Conservation (phyloP, 306 rosid species). For the Sicyos edulis region DNA sequence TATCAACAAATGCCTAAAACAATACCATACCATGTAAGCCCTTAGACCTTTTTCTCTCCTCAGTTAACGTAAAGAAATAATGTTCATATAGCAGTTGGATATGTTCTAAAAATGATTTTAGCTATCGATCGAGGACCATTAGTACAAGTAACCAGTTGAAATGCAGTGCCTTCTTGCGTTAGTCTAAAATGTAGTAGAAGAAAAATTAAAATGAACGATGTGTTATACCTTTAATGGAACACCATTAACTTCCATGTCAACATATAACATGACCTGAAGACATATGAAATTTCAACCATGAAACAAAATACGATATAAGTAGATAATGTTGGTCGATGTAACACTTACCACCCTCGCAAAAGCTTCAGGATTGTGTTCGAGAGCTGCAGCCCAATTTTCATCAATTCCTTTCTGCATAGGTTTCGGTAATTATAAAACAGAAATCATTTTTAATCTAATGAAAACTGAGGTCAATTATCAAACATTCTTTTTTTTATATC, state of each 20-base stretch:
- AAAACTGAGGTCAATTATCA: background rate
- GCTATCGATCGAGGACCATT: slow-evolving; percentile 5
- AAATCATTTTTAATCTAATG: background rate
- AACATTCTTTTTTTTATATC: too few species aligned
- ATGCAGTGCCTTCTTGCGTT: background rate
- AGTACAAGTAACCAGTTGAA: background rate
- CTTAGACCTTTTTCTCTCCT: background rate
- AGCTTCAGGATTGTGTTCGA: slow-evolving; percentile 92
- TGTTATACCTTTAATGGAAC: slow-evolving; percentile 76
- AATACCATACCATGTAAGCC: slow-evolving; percentile 16
- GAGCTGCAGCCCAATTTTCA: slow-evolving; percentile 98
- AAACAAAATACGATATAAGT: background rate
- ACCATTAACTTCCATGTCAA: slow-evolving; percentile 98
- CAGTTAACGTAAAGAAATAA: background rate
- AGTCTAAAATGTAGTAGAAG: slow-evolving; percentile 22
- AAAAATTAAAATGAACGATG: background rate
- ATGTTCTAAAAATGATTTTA: slow-evolving; percentile 1
- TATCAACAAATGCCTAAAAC: slow-evolving; percentile 94
- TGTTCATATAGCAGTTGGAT: slow-evolving; percentile 10
- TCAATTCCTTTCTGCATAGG: slow-evolving; percentile 85
- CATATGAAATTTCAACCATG: background rate
- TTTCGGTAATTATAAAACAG: slow-evolving; percentile 18
- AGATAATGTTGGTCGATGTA: slow-evolving; percentile 10
- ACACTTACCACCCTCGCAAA: slow-evolving; percentile 93
- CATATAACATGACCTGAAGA: slow-evolving; percentile 82